Evolutionary conservation across 2,329 filamentous ascomycete genomes (phyloP).

Genomic region (Lasiodiplodia theobromae): DNA sequence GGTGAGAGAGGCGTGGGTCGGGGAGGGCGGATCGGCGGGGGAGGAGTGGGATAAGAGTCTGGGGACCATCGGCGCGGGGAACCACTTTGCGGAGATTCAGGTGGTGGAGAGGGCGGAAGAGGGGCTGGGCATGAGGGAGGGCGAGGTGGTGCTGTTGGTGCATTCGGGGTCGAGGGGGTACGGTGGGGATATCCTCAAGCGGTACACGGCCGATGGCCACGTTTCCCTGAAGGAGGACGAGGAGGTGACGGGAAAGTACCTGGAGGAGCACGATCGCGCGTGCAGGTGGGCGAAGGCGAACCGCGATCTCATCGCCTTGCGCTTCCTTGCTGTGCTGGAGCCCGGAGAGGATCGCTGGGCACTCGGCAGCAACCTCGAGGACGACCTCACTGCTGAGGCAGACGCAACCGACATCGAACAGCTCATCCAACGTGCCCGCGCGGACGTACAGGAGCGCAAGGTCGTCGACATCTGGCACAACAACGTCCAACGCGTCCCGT

Average conservation of each 20-base stretch:
- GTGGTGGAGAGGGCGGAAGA: conserved; percentile 40
- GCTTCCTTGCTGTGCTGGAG: conserved; percentile 47
- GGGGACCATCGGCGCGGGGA: conserved; percentile 49
- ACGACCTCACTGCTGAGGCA: conserved; percentile 15
- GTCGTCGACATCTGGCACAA: conserved; percentile 50
- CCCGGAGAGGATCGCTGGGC: conserved; percentile 40
- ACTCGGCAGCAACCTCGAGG: conserved; percentile 31
- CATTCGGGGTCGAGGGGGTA: conserved; percentile 49
- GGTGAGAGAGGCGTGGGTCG: conserved; percentile 42
- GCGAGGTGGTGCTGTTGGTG: conserved; percentile 47
- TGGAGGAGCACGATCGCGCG: conserved; percentile 45
- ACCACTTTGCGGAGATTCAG: conserved; percentile 50
- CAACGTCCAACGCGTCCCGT: conserved; percentile 43
- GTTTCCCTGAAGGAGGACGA: conserved; percentile 40
- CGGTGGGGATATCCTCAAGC: conserved; percentile 45
- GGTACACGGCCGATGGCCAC: conserved; percentile 36
- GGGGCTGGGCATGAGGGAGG: conserved; percentile 33
- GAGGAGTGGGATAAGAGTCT: conserved; percentile 42
- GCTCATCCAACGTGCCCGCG: conserved; percentile 32
- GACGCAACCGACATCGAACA: not conserved
- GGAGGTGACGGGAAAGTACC: conserved; percentile 39
- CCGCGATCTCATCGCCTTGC: conserved; percentile 48
- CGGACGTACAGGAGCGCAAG: conserved; percentile 38
- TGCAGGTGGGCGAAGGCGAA: conserved; percentile 48
- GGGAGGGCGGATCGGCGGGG: conserved; percentile 37